A percentile compares a stretch with the other conserved stretches of the same genome.
phyloP scores from a whole-genome alignment of 495 filamentous ascomycete species.

The Aspergillus carlsbadensis region DNA sequence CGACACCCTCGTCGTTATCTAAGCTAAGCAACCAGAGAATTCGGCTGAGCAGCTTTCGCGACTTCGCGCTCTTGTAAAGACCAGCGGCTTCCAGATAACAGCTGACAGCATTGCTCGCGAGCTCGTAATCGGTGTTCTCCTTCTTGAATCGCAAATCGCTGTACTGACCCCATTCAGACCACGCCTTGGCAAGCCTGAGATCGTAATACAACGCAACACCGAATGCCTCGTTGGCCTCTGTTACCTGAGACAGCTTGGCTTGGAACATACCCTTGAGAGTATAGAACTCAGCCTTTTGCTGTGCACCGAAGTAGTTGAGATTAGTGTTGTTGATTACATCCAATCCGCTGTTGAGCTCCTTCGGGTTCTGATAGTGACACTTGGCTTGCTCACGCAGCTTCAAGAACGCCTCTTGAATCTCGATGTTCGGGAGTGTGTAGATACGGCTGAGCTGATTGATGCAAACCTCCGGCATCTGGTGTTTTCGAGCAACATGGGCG shows the following conservation, averaged over 20 bases:
- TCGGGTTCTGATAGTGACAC: conserved; percentile 94
- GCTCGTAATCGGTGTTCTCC: conserved; percentile 71
- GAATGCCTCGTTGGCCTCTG: conserved; percentile 90
- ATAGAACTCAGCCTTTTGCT: conserved; percentile 98
- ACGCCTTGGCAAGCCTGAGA: conserved; percentile 91
- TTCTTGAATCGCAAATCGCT: conserved; percentile 94
- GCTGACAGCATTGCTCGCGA: conserved; percentile 87
- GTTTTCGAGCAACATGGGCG: conserved; percentile 95
- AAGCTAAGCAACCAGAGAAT: conserved; percentile 96
- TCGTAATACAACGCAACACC: conserved; percentile 94
- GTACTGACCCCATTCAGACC: conserved; percentile 99
- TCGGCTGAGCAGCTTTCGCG: conserved; percentile 89
- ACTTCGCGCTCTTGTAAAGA: conserved; percentile 94
- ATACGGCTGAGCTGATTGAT: conserved; percentile 95
- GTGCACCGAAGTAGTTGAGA: conserved; percentile 91
- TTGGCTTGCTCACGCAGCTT: conserved; percentile 97
- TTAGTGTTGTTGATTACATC: conserved; percentile 99
- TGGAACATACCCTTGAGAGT: conserved; percentile 99
- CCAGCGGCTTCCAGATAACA: conserved; percentile 96
- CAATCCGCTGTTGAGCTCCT: conserved; percentile 84
- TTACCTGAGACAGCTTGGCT: conserved; percentile 82
- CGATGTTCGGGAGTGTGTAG: conserved; percentile 97
- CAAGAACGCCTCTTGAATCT: conserved; percentile 98
- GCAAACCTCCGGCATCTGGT: conserved; percentile 94
- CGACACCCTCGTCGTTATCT: conserved; percentile 78